Conservation (phyloP, 2,329 filamentous ascomycete species). For the Xenoacremonium recifei region DNA sequence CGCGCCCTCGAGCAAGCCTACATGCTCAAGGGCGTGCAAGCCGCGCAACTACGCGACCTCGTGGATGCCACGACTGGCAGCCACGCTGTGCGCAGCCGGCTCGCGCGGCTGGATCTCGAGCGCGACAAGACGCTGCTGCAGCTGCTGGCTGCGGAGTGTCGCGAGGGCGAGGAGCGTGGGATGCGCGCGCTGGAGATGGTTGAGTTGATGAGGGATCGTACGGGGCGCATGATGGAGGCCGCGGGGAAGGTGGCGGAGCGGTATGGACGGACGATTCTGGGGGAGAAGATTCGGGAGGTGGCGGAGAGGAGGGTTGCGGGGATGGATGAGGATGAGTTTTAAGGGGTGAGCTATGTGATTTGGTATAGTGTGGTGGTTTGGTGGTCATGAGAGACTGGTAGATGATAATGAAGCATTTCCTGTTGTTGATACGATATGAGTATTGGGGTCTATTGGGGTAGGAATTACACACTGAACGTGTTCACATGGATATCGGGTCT, state of each 20-base stretch:
- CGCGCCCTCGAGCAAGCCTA: slow-evolving; percentile 76
- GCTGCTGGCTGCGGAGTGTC: slow-evolving; percentile 84
- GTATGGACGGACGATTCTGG: slow-evolving; percentile 76
- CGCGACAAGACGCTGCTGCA: slow-evolving; percentile 89
- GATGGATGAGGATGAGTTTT: slow-evolving; percentile 54
- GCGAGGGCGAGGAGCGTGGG: slow-evolving; percentile 86
- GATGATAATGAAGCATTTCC: no score
- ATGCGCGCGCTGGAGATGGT: slow-evolving; percentile 96
- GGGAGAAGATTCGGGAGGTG: slow-evolving; percentile 86
- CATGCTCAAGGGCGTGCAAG: slow-evolving; percentile 69
- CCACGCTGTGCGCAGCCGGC: slow-evolving; percentile 61
- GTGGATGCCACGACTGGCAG: slow-evolving; percentile 61
- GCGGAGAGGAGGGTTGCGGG: slow-evolving; percentile 68
- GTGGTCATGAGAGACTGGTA: no score
- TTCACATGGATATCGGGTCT: no score
- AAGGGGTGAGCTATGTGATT: no score
- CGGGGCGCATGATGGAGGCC: slow-evolving; percentile 87
- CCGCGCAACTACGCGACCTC: slow-evolving; percentile 73
- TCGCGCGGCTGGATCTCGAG: slow-evolving; percentile 74
- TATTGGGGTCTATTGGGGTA: no score
- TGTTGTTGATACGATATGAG: no score
- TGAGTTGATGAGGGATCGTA: slow-evolving; percentile 76
- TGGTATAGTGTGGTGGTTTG: no score
- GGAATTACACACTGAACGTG: no score
- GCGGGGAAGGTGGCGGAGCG: slow-evolving; percentile 85